Percentiles rank a stretch among this genome's conserved stretches.
Conservation (phyloP, 345 rosid genomes). For the Psidium friedrichsthalianum region DNA sequence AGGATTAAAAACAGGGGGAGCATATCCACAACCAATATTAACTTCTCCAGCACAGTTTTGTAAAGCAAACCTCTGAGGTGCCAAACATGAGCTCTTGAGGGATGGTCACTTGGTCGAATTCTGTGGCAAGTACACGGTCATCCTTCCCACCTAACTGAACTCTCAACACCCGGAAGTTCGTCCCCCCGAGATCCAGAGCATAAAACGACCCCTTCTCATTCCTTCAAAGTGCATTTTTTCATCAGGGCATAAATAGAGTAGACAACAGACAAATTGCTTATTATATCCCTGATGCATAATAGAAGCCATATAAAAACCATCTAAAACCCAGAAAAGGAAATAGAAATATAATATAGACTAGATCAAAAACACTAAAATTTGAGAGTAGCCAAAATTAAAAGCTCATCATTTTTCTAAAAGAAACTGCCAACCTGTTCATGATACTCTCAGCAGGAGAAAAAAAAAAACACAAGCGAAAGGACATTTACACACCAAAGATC, state of each 20-base stretch:
- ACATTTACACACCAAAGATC: not conserved
- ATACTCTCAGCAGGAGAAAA: not conserved
- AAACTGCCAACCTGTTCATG: not conserved
- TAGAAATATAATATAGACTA: no score
- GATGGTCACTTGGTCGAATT: constrained; percentile 62
- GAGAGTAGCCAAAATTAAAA: not conserved
- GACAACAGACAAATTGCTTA: not conserved
- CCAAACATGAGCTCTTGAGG: constrained; percentile 66
- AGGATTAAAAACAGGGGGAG: not conserved
- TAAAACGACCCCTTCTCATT: constrained; percentile 77
- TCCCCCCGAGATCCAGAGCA: constrained; percentile 91
- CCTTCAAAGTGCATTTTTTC: constrained; percentile 16
- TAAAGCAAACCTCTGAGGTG: constrained; percentile 52
- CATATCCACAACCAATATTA: not conserved
- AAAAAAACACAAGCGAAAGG: not conserved
- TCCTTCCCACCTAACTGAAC: constrained; percentile 69
- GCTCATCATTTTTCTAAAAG: not conserved
- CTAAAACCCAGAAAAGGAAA: not conserved
- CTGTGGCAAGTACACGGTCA: constrained; percentile 44
- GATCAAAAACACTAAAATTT: no score
- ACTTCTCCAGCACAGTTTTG: not conserved
- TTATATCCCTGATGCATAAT: not conserved
- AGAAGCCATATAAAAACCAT: not conserved
- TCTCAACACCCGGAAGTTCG: constrained; percentile 67
- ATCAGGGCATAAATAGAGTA: not conserved